Evolutionary conservation across 176 grass and related monocot genomes (phyloP).

Genomic region (Areca catechu): DNA sequence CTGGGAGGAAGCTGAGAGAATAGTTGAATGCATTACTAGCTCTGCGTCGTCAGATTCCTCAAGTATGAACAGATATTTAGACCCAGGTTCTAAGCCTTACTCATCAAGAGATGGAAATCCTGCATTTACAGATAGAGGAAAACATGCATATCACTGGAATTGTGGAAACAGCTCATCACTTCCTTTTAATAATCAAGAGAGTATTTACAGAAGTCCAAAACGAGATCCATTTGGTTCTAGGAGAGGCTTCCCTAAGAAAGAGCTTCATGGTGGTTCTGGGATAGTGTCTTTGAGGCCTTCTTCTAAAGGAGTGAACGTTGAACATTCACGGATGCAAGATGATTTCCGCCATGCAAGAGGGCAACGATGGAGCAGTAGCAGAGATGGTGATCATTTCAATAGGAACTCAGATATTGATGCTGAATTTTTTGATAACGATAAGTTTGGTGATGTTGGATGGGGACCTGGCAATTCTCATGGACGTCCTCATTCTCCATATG

Average conservation of each 20-base stretch:
- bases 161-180: constrained; percentile 14
- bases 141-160: constrained; percentile 28
- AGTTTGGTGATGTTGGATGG: constrained; percentile 64
- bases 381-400: constrained; percentile 48
- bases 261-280: constrained; percentile 43
- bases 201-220: constrained; percentile 28
- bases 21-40: constrained; percentile 39
- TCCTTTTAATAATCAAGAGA: constrained; percentile 47
- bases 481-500: constrained; percentile 39
- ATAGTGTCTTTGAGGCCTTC: constrained; percentile 26
- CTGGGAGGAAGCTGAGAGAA: constrained; percentile 42
- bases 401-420: constrained; percentile 50
- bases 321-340: constrained; percentile 33
- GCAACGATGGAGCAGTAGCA: constrained; percentile 53
- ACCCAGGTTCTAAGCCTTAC: constrained; percentile 38
- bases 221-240: constrained; percentile 33
- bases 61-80: constrained; percentile 40
- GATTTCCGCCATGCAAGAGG: constrained; percentile 42
- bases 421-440: constrained; percentile 42
- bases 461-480: constrained; percentile 39
- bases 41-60: constrained; percentile 49
- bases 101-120: constrained; percentile 35
- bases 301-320: constrained; percentile 27
- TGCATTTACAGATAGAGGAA: constrained; percentile 41
- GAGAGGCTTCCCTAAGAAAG: constrained; percentile 53